These are phyloP conservation scores for Przewalskia tangutica DNA, from an alignment of 257 asterid genomes.

Conservation along the genomic window DNA sequence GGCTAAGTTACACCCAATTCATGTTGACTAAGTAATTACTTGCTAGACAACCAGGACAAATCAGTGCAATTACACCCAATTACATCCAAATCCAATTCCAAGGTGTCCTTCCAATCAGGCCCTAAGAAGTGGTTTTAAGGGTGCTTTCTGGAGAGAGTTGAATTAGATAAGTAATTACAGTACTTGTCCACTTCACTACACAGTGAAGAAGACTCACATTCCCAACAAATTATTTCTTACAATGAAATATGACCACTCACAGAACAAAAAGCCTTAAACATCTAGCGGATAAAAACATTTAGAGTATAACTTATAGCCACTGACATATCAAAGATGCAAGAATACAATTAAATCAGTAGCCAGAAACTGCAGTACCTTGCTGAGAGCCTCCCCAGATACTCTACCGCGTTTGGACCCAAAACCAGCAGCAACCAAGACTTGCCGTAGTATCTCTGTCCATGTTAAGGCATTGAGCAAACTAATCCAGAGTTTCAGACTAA, in stretches of 20 bases:
- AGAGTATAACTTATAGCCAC: slow-evolving; percentile 1
- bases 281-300: neutral
- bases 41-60: neutral
- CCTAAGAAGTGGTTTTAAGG: neutral
- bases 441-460: slow-evolving; percentile 84
- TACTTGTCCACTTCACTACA: neutral
- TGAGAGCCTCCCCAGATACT: slow-evolving; percentile 25
- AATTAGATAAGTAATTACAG: neutral
- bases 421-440: slow-evolving; percentile 82
- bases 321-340: neutral
- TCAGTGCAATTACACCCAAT: neutral
- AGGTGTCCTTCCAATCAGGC: neutral
- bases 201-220: neutral
- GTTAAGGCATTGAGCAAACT: slow-evolving; percentile 75
- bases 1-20: neutral
- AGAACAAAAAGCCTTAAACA: neutral
- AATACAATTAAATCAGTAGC: neutral
- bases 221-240: neutral
- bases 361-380: slow-evolving; percentile 50
- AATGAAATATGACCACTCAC: neutral
- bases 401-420: slow-evolving; percentile 58
- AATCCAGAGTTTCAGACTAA: slow-evolving; percentile 58
- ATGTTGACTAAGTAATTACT: neutral
- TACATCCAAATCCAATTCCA: neutral
- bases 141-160: neutral